A percentile compares a stretch with the other conserved stretches of the same genome.
phyloP scores from a whole-genome alignment of 2,329 filamentous ascomycete genomes.

The Colletotrichum gloeosporioides region DNA sequence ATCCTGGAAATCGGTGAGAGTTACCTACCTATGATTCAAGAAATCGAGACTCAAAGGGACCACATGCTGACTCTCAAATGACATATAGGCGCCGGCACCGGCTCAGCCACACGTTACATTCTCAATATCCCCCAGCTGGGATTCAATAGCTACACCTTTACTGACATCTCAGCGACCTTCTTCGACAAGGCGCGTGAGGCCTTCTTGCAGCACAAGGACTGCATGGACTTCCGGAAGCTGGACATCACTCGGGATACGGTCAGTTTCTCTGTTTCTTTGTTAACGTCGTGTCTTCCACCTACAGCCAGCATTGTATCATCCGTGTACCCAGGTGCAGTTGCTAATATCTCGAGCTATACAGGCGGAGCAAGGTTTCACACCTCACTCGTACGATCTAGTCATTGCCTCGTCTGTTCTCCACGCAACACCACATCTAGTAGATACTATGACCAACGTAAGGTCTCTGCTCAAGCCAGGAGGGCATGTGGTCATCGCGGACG shows the following conservation, averaged over 20 bases:
- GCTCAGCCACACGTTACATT: background rate
- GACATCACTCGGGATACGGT: conserved; percentile 34
- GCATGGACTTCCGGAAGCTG: conserved; percentile 24
- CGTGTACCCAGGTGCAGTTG: background rate
- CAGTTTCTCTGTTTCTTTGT: background rate
- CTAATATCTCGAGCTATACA: background rate
- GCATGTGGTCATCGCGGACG: conserved; percentile 4
- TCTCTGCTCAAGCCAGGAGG: conserved; percentile 36
- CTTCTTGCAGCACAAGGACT: background rate
- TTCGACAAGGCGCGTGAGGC: conserved; percentile 28
- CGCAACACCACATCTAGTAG: conserved; percentile 27
- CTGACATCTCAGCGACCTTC: conserved; percentile 27
- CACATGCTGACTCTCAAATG: background rate
- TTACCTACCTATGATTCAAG: background rate
- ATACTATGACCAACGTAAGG: conserved; percentile 26
- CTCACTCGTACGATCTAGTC: conserved; percentile 31
- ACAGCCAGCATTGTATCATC: background rate
- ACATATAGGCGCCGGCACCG: background rate
- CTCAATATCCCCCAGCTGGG: background rate
- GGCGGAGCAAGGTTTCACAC: conserved; percentile 30
- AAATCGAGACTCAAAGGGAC: background rate
- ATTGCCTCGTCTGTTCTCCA: conserved; percentile 34
- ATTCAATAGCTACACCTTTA: conserved; percentile 27
- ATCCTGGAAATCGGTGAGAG: background rate
- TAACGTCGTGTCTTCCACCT: background rate